Evolutionary conservation across 139 green algal genomes (phyloP).

Genomic region (Ettlia oleoabundans): DNA sequence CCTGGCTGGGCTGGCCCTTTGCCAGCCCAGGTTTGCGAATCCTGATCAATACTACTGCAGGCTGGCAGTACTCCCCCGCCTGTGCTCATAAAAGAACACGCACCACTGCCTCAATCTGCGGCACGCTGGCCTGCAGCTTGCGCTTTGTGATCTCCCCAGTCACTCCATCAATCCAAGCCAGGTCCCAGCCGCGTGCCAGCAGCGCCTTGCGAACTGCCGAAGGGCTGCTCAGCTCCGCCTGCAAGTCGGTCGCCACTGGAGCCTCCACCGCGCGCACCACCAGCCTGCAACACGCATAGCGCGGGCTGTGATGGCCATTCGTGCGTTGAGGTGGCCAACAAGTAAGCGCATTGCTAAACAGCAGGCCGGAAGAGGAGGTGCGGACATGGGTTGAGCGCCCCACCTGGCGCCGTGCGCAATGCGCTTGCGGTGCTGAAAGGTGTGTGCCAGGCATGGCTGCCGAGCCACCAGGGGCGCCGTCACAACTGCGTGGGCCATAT

Average conservation of each 20-base stretch:
- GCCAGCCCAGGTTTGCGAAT: neutral
- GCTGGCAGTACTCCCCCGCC: no score
- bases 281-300: neutral
- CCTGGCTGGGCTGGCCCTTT: no score
- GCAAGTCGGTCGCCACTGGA: constrained; percentile 7
- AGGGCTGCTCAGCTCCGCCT: constrained; percentile 21
- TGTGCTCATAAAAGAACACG: no score
- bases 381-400: neutral
- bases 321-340: neutral
- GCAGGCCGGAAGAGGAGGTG: neutral
- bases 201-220: constrained; percentile 22
- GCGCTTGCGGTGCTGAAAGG: neutral
- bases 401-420: neutral
- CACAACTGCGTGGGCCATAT: no score
- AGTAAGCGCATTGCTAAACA: neutral
- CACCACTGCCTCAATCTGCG: constrained; percentile 35
- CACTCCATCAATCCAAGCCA: constrained; percentile 41
- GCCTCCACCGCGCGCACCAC: constrained; percentile 7
- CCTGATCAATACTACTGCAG: neutral
- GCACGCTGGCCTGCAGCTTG: constrained; percentile 15
- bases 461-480: neutral
- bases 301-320: neutral
- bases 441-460: neutral
- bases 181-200: constrained; percentile 30
- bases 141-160: constrained; percentile 35